A percentile compares a stretch with the other conserved stretches of the same genome.
Conservation (phyloP, 2,329 filamentous ascomycete species). For the Neopestalotiopsis clavispora region DNA sequence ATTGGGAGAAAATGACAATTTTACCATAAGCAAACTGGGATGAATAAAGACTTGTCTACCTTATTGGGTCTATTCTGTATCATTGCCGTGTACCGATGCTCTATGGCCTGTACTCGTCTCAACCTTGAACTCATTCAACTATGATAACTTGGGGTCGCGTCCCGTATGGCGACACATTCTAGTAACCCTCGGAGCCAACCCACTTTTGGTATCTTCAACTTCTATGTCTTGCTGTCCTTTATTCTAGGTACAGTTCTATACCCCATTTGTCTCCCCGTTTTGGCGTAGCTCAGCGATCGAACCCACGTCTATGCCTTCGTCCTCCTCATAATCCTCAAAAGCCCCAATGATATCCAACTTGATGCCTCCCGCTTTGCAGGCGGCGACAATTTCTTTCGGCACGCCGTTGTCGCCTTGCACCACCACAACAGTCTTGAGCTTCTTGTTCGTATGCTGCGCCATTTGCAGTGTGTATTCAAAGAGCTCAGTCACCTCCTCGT, state of each 20-base stretch:
- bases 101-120: no score
- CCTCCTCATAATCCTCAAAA: conserved; percentile 9
- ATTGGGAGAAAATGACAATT: no score
- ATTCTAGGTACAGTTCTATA: neutral
- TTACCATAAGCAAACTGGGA: no score
- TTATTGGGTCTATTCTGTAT: no score
- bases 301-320: neutral
- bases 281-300: neutral
- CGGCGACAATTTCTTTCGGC: conserved; percentile 39
- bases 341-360: conserved; percentile 31
- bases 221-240: neutral
- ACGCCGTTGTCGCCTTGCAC: conserved; percentile 38
- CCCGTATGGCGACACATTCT: neutral
- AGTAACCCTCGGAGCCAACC: neutral
- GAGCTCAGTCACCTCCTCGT: conserved; percentile 52
- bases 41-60: no score
- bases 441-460: conserved; percentile 40
- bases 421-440: conserved; percentile 44
- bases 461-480: conserved; percentile 47
- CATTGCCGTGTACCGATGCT: no score
- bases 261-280: neutral
- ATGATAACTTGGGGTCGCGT: no score
- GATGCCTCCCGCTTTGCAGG: conserved; percentile 38
- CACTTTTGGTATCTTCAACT: neutral
- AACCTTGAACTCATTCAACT: no score